Conservation (phyloP, 129 eudicot genomes). For the Flaveria sonorensis region DNA sequence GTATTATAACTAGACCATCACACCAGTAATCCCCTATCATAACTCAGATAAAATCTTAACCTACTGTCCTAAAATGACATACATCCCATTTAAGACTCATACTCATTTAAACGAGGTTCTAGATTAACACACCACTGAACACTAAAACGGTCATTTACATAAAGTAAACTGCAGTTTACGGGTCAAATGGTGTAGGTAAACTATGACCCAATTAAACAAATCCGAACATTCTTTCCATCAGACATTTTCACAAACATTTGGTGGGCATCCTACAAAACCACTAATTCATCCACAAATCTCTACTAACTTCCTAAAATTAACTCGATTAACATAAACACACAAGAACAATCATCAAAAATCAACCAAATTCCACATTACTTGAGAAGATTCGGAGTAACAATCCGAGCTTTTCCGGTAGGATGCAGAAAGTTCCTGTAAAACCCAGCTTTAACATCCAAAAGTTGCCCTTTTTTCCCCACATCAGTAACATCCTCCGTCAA, state of each 20-base stretch:
- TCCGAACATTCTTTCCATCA: conserved; percentile 8
- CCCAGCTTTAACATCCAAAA: conserved; percentile 84
- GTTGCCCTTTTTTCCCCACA: conserved; percentile 87
- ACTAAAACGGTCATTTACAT: too few relatives aligned
- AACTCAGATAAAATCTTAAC: conserved; percentile 13
- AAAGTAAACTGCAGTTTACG: too few relatives aligned
- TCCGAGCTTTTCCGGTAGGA: conserved; percentile 77
- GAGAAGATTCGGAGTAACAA: conserved; percentile 65
- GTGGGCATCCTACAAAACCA: conserved; percentile 8
- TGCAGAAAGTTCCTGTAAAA: conserved; percentile 74
- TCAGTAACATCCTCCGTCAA: conserved; percentile 78
- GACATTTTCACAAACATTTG: conserved; percentile 34
- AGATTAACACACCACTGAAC: too few relatives aligned
- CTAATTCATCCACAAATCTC: background rate
- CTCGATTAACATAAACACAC: background rate
- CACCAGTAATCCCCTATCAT: too few relatives aligned
- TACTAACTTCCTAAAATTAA: background rate
- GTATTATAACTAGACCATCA: too few relatives aligned
- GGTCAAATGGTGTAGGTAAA: too few relatives aligned
- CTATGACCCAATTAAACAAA: background rate
- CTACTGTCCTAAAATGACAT: conserved; percentile 5
- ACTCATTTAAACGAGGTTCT: too few relatives aligned
- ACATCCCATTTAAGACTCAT: background rate
- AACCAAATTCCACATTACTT: conserved; percentile 51
- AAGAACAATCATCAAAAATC: background rate